These are phyloP conservation scores for Eucalyptus erythrocorys DNA, from an alignment of 345 rosid genomes.

Conservation along the genomic window DNA sequence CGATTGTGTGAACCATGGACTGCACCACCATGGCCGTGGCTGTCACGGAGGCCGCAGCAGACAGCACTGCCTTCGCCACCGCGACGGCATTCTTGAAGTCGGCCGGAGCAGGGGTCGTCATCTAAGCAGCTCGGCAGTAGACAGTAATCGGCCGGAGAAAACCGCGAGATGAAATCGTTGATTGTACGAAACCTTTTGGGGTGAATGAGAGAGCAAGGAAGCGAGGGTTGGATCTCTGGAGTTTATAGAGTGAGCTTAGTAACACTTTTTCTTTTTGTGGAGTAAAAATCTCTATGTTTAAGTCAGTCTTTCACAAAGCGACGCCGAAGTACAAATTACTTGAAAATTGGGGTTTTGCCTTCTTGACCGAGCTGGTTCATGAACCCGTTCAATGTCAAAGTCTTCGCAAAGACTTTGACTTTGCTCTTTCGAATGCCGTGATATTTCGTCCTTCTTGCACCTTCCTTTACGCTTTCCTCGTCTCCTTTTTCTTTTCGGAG, in stretches of 20 bases:
- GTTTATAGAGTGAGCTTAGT: neutral
- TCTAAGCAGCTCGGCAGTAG: neutral
- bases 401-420: neutral
- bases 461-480: neutral
- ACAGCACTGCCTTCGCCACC: constrained; percentile 24
- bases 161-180: neutral
- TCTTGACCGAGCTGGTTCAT: neutral
- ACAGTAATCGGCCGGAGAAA: neutral
- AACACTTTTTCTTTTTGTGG: too few relatives aligned
- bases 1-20: constrained; percentile 23
- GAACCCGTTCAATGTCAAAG: neutral
- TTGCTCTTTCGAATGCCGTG: neutral
- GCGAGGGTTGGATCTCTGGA: neutral
- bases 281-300: too few relatives aligned
- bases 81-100: neutral
- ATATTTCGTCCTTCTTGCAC: neutral
- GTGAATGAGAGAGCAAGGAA: neutral
- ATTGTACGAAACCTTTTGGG: neutral
- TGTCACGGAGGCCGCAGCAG: constrained; percentile 48
- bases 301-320: neutral
- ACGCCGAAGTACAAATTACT: neutral
- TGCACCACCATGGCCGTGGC: constrained; percentile 41
- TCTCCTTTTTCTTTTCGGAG: neutral
- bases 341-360: neutral
- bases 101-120: neutral